These are phyloP conservation scores for Aureococcus anophagefferens DNA, from an alignment of 108 stramenopile species.

Conservation along the genomic window DNA sequence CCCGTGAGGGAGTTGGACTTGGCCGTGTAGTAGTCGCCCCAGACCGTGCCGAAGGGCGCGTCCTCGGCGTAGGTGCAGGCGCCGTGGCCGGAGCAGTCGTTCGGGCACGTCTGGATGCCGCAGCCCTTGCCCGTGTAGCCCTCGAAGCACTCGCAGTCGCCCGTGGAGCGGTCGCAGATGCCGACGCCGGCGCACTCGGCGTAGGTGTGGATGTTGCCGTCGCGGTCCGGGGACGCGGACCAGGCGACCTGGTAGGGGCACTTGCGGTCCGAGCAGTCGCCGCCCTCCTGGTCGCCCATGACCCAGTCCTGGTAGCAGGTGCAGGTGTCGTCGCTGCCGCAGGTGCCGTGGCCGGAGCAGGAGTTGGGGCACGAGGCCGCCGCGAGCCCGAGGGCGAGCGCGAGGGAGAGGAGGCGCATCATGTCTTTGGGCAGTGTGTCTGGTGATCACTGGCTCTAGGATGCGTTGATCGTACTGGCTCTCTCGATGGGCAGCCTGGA, in stretches of 20 bases:
- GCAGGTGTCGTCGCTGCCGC: slow-evolving; percentile 46
- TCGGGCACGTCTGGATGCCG: slow-evolving; percentile 42
- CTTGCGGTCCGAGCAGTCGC: slow-evolving; percentile 60
- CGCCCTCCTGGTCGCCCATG: slow-evolving; percentile 41
- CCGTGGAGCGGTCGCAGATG: slow-evolving; percentile 42
- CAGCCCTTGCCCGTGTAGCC: slow-evolving; percentile 54
- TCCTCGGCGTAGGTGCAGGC: slow-evolving; percentile 50
- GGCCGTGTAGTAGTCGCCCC: slow-evolving; percentile 39
- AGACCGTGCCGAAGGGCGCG: slow-evolving; percentile 38
- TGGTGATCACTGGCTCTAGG: too few relatives aligned
- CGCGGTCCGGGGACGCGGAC: slow-evolving; percentile 26
- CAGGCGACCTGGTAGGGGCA: slow-evolving; percentile 46
- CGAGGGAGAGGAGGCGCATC: neutral
- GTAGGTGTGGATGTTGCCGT: slow-evolving; percentile 43
- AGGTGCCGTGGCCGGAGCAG: slow-evolving; percentile 57
- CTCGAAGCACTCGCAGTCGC: slow-evolving; percentile 47
- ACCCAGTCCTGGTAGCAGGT: slow-evolving; percentile 65
- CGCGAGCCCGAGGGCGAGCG: slow-evolving; percentile 11
- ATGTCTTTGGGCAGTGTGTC: too few relatives aligned
- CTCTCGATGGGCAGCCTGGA: too few relatives aligned
- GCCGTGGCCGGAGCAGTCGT: slow-evolving; percentile 52
- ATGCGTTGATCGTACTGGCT: too few relatives aligned
- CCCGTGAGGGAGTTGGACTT: slow-evolving; percentile 27
- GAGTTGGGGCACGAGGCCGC: slow-evolving; percentile 42
- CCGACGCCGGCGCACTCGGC: slow-evolving; percentile 65